These are phyloP conservation scores for Starmerella sp. DNA, from an alignment of 805 yeast genomes.

Conservation along the genomic window DNA sequence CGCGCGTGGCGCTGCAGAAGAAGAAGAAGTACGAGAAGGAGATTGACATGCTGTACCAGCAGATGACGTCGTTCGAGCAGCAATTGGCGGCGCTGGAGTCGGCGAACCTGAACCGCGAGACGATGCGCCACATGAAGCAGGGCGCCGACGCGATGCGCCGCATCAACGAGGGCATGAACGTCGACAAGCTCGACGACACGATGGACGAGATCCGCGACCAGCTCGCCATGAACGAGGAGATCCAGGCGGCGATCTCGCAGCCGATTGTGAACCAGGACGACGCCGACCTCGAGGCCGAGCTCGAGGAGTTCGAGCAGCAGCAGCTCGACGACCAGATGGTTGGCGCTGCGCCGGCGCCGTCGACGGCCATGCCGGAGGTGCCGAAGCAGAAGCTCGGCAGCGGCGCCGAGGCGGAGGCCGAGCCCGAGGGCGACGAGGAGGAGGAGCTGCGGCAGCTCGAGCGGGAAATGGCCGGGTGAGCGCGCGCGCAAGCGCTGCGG, in stretches of 20 bases:
- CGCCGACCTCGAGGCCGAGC: slow-evolving; percentile 89
- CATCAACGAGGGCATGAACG: slow-evolving; percentile 87
- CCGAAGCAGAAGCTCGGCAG: slow-evolving; percentile 20
- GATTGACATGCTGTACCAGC: slow-evolving; percentile 69
- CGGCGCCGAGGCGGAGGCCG: slow-evolving; percentile 6
- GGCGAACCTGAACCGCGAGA: slow-evolving; percentile 92
- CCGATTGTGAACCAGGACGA: slow-evolving; percentile 80
- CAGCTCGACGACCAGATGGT: slow-evolving; percentile 50
- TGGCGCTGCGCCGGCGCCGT: slow-evolving; percentile 35
- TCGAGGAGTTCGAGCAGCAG: slow-evolving; percentile 79
- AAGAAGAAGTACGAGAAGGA: slow-evolving; percentile 74
- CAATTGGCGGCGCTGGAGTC: slow-evolving; percentile 84
- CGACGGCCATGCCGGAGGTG: slow-evolving; percentile 27
- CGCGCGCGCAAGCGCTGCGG: neutral
- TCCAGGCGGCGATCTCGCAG: slow-evolving; percentile 88
- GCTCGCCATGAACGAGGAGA: slow-evolving; percentile 88
- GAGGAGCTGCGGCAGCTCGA: slow-evolving; percentile 35
- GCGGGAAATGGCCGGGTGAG: slow-evolving; percentile 35
- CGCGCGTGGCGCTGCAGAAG: slow-evolving; percentile 76
- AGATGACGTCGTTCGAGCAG: slow-evolving; percentile 78
- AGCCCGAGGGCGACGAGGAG: slow-evolving; percentile 32
- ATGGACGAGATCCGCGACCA: slow-evolving; percentile 98
- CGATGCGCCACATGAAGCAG: slow-evolving; percentile 97
- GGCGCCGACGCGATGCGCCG: slow-evolving; percentile 95
- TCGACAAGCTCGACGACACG: slow-evolving; percentile 92